Base-by-base conservation (phyloP, 768 basidiomycete genomes). In the Russula olivacea region DNA sequence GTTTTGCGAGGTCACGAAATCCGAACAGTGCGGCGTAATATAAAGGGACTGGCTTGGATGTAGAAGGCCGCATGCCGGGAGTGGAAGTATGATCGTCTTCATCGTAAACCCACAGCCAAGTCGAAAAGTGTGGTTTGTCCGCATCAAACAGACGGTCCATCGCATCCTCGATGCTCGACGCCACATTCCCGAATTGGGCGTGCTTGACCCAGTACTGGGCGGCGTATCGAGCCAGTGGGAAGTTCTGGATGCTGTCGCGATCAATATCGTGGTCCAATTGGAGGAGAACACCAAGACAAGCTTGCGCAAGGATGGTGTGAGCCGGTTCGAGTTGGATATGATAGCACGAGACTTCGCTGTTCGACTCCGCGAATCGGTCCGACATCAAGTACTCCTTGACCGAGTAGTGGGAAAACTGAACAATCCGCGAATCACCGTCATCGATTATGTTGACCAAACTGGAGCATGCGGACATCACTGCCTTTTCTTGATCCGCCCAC, bases 181-280 rank as follows among this genome's bases (percentile, higher is more conserved):
- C 25, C 38, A 40, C 38, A 23, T 55, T 28, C 38, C 17, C 38
- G 17, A 55, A 55, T 30, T 12, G 54, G 8, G 38, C 54, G 38
- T 55, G 54, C 38, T 40, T 41, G 38, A 41, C 54, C 54, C 54
- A 55, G 23, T 55, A 40, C 25, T 55, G 38, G 28, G 54, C 54
- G 2, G 54, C 38, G 23, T 55, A 55, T 40, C 38, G 38, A 40
- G 54, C 54, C 38, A 55, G 17, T 9, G 54, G 54, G 15, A 25
- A 41, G 23, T 9, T 28, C 54, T 25, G 15, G 15, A 40, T 55
- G 23, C 23, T 41, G 36, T 40, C 38, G 15, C 23, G 38, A 25
- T 17, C 23, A 28, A 41, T 11, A 23, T 1, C 1, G 28, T 55
- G 23, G 4, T 41, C 54, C 54, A 40, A 28, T 17, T 25, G 21